phyloP scores from a whole-genome alignment of 176 grass and related monocot species.

The Phyllostachys edulis region DNA sequence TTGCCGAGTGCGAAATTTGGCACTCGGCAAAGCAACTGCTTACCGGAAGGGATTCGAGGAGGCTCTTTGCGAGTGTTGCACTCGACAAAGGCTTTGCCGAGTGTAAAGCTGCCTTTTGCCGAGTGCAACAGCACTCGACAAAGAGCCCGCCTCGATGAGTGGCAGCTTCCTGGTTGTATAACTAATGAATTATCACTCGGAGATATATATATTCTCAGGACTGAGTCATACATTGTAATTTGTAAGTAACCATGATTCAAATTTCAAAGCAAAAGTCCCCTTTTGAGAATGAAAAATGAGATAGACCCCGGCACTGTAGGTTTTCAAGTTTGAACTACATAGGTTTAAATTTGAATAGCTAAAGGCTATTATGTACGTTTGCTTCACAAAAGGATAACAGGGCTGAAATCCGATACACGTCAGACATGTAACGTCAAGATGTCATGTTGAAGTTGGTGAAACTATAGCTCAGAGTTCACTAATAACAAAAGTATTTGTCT shows the following conservation, averaged over 20 bases:
- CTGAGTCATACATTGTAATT: background rate
- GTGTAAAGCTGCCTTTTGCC: too few relatives aligned
- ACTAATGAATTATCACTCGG: background rate
- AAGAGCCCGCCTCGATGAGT: too few relatives aligned
- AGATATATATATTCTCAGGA: background rate
- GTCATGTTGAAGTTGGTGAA: background rate
- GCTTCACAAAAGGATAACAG: background rate
- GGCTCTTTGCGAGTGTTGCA: too few relatives aligned
- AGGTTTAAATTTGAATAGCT: background rate
- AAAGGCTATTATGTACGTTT: background rate
- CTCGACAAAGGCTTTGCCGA: too few relatives aligned
- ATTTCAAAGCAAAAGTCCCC: background rate
- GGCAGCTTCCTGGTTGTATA: conserved; percentile 46
- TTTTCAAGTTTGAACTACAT: background rate
- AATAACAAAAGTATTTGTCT: background rate
- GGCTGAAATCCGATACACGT: background rate
- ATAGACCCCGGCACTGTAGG: background rate
- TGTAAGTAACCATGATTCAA: background rate
- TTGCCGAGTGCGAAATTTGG: too few relatives aligned
- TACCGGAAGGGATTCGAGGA: too few relatives aligned
- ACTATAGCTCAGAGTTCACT: background rate
- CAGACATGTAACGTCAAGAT: background rate
- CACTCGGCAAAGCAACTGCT: too few relatives aligned
- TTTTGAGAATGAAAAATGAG: background rate
- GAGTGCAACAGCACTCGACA: too few relatives aligned